Conservation (phyloP, 2,329 filamentous ascomycete species). For the Xylaria sp. region DNA sequence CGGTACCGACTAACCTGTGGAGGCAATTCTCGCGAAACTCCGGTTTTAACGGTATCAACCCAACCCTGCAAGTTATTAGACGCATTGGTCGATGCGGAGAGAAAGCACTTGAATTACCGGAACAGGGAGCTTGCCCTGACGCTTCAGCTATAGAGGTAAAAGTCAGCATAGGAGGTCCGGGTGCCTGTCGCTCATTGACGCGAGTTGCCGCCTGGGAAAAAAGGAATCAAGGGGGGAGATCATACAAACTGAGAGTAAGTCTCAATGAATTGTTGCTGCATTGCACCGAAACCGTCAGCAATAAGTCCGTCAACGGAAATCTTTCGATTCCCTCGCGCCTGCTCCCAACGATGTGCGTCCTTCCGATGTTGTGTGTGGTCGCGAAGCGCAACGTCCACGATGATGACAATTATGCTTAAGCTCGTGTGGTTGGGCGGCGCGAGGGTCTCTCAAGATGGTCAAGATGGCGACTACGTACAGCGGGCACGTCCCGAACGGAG, state of each 20-base stretch:
- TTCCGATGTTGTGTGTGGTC: constrained; percentile 30
- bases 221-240: too few species aligned
- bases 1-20: constrained; percentile 34
- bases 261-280: constrained; percentile 85
- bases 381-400: constrained; percentile 25
- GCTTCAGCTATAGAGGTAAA: constrained; percentile 74
- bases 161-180: constrained; percentile 17
- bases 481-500: constrained; percentile 85
- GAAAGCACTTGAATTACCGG: neutral
- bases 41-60: constrained; percentile 99
- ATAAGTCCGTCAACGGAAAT: constrained; percentile 79
- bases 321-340: constrained; percentile 79
- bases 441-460: constrained; percentile 34
- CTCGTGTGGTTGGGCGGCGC: constrained; percentile 31
- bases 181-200: too few species aligned
- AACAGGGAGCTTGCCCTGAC: constrained; percentile 85
- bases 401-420: neutral
- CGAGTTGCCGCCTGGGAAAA: too few species aligned
- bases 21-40: constrained; percentile 88
- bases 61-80: constrained; percentile 57
- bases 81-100: neutral
- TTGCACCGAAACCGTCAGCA: constrained; percentile 67
- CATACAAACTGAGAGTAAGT: constrained; percentile 76
- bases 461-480: constrained; percentile 63
- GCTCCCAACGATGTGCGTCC: constrained; percentile 57